A percentile compares a stretch with the other conserved stretches of the same genome.
Evolutionary conservation across 805 yeast species (phyloP).

Genomic region (Metschnikowia lachancei): DNA sequence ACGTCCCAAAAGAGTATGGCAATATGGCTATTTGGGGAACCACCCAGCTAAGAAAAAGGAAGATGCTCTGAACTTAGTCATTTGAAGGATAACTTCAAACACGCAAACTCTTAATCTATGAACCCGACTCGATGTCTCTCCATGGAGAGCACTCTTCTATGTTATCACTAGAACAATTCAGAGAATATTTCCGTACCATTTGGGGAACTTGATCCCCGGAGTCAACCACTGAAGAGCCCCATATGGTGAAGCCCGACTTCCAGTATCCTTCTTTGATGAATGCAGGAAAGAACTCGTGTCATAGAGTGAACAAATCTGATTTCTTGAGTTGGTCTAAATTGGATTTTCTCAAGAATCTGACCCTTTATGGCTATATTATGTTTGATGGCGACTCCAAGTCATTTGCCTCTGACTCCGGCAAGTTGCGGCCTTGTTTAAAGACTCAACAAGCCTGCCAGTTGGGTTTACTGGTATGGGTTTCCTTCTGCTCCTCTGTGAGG

Average conservation of each 20-base stretch:
- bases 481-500: constrained; percentile 4
- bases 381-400: constrained; percentile 6
- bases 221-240: constrained; percentile 16
- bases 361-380: constrained; percentile 15
- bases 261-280: constrained; percentile 4
- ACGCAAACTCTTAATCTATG: constrained; percentile 7
- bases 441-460: constrained; percentile 5
- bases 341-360: constrained; percentile 13
- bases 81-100: constrained; percentile 28
- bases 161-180: constrained; percentile 19
- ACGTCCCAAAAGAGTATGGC: too few relatives aligned
- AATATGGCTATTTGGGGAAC: too few relatives aligned
- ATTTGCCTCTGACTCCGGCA: constrained; percentile 12
- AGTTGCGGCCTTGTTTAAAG: constrained; percentile 12
- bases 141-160: constrained; percentile 18
- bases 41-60: too few relatives aligned
- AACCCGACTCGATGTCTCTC: constrained; percentile 7
- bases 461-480: constrained; percentile 9
- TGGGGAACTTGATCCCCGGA: constrained; percentile 4
- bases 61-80: constrained; percentile 43
- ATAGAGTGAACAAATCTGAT: constrained; percentile 2
- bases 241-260: constrained; percentile 3
- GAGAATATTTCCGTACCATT: constrained; percentile 7
- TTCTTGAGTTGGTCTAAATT: constrained; percentile 17
- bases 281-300: constrained; percentile 1